phyloP scores from a whole-genome alignment of 306 rosid species.

The Cicer pinnatifidum region DNA sequence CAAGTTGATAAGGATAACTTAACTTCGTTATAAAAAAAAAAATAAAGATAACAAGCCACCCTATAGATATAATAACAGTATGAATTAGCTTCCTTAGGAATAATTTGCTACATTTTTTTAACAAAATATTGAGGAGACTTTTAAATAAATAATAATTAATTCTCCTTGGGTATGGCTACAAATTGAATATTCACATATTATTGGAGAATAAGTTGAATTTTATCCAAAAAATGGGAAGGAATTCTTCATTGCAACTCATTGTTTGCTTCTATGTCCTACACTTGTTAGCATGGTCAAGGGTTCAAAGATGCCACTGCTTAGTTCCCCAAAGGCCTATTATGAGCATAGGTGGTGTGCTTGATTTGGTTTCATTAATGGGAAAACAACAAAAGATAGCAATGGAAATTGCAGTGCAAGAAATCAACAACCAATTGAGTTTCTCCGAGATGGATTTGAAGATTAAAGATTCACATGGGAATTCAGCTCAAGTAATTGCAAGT shows the following conservation, averaged over 20 bases:
- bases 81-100: background rate
- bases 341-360: conserved; percentile 55
- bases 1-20: too few relatives aligned
- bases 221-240: conserved; percentile 4
- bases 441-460: conserved; percentile 28
- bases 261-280: conserved; percentile 13
- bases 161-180: background rate
- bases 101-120: background rate
- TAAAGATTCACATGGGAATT: conserved; percentile 11
- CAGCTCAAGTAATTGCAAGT: conserved; percentile 40
- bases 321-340: background rate
- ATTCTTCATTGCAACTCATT: background rate
- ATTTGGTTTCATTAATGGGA: conserved; percentile 50
- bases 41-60: background rate
- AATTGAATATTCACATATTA: background rate
- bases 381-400: conserved; percentile 56
- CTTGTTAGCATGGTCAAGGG: conserved; percentile 25
- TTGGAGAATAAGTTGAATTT: background rate
- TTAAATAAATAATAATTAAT: background rate
- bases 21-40: too few relatives aligned
- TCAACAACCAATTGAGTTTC: conserved; percentile 37
- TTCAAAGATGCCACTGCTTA: conserved; percentile 17
- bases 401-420: conserved; percentile 53
- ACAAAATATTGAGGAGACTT: background rate
- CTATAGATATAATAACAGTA: background rate